These are phyloP conservation scores for Paracorniculantispora psalliotae DNA, from an alignment of 2,329 filamentous ascomycete species.

Conservation along the genomic window DNA sequence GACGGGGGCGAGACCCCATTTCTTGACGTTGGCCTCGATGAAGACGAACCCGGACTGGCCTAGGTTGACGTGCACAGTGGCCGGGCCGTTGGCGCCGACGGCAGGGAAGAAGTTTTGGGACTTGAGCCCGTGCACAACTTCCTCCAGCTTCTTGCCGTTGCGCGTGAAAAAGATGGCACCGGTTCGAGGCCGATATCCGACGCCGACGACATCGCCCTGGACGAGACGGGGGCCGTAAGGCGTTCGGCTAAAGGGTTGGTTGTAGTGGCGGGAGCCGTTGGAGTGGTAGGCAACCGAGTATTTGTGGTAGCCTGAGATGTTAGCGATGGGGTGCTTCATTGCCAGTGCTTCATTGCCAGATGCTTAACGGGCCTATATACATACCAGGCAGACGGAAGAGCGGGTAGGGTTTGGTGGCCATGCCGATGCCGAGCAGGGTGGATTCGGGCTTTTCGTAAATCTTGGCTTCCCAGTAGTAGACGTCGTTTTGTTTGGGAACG, in stretches of 20 bases:
- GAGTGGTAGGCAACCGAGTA: conserved; percentile 89
- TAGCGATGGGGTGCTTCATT: conserved; percentile 14
- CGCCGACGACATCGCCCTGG: conserved; percentile 92
- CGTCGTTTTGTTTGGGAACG: conserved; percentile 97
- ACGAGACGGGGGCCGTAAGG: conserved; percentile 79
- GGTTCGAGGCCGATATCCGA: conserved; percentile 90
- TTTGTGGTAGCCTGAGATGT: conserved; percentile 72
- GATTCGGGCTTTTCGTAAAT: conserved; percentile 94
- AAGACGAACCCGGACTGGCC: conserved; percentile 98
- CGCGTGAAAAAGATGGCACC: conserved; percentile 97
- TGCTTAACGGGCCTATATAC: too few species aligned
- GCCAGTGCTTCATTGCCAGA: too few species aligned
- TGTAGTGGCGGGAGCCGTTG: conserved; percentile 78
- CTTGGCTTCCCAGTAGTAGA: conserved; percentile 99
- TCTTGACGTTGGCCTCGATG: conserved; percentile 99
- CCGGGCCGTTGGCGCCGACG: conserved; percentile 91
- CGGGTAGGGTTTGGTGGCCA: conserved; percentile 96
- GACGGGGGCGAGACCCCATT: conserved; percentile 96
- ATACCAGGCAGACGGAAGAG: conserved; percentile 88
- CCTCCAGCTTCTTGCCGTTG: conserved; percentile 95
- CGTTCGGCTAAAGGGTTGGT: conserved; percentile 81
- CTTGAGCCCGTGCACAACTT: conserved; percentile 88
- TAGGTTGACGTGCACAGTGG: conserved; percentile 92
- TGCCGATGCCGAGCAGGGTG: conserved; percentile 82
- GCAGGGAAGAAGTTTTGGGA: conserved; percentile 96